Percentiles rank a stretch among this genome's conserved stretches.
Conservation (phyloP, 2,329 filamentous ascomycete genomes). For the Aspergillus unguis region DNA sequence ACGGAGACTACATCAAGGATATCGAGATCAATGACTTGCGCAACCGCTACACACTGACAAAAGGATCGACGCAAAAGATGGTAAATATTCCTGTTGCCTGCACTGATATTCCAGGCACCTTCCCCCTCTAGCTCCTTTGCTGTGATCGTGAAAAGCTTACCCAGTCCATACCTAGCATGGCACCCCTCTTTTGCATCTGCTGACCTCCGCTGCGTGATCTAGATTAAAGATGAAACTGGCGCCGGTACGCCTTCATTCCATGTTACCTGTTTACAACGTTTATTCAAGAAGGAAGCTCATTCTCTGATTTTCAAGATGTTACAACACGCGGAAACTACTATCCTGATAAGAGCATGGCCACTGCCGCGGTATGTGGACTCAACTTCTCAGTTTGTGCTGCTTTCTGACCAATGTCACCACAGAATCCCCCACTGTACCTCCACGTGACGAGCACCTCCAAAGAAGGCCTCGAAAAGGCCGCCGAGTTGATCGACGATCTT, state of each 20-base stretch:
- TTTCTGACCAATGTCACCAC: conserved; percentile 7
- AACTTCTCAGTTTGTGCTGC: neutral
- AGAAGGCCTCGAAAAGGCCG: conserved; percentile 83
- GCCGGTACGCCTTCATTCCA: conserved; percentile 77
- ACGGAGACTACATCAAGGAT: conserved; percentile 97
- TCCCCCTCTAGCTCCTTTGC: conserved; percentile 34
- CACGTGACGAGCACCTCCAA: conserved; percentile 93
- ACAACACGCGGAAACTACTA: conserved; percentile 96
- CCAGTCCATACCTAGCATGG: conserved; percentile 58
- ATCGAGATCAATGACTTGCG: conserved; percentile 98
- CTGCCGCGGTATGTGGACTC: conserved; percentile 69
- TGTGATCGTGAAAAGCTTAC: conserved; percentile 68
- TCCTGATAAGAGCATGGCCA: conserved; percentile 96
- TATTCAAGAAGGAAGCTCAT: conserved; percentile 59
- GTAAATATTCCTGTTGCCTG: conserved; percentile 79
- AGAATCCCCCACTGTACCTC: conserved; percentile 92
- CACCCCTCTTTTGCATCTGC: conserved; percentile 79
- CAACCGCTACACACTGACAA: conserved; percentile 95
- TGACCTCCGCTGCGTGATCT: conserved; percentile 84
- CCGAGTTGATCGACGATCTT: conserved; percentile 85
- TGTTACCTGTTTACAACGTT: conserved; percentile 44
- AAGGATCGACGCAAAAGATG: conserved; percentile 97
- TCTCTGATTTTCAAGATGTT: conserved; percentile 75
- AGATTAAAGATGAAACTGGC: conserved; percentile 99
- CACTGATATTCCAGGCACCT: conserved; percentile 62